Base-by-base conservation (phyloP, 192 early-diverging fungal species). In the Backusella circina region DNA sequence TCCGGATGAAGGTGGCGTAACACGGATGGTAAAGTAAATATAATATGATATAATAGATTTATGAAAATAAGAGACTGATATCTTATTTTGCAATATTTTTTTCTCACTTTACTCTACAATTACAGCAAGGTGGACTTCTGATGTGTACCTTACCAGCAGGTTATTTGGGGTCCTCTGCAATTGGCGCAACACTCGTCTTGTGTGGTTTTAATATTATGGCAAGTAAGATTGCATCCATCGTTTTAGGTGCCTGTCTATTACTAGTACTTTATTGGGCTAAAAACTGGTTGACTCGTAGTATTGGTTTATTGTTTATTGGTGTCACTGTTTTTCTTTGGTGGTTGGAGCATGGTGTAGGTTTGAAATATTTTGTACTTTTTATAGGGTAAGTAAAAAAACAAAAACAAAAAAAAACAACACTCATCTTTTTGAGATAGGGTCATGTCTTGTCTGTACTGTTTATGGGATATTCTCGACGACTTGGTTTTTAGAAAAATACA, bases 391-490 rank as follows among this genome's bases (percentile, higher is more conserved):
- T 30, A 9, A 5, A 0, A 2, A 70, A 18, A 36, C 7, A 70
- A 26, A 44, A 23, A 21, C 7, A 23, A 7, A 10, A 32, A 21
- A n/a, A 36, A 71, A 30, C n/a, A n/a, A n/a, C n/a, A n/a, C 44
- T 75, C 31, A 38, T 66, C 21, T 74, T 32, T 51, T 57, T 66
- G 41, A 69, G 28, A 47, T 78, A 93, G 96, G 30, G 92, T 95
- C 13, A 99, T 99, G 98, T 92, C 90, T 4, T 91, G 93, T 37
- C 84, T 97, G 30, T 99, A 99, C 77, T 91, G 91, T 70, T 85
- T 97, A 33, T 96, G 95, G 92, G 98, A 99, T 84, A 98, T 98
- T 80, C 81, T 98, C 66, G 98, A 99, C 64, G 96, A 98, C 85
- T 84, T 95, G 15, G 87, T 98, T 2, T 84, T 91, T 71, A 85